Evolutionary conservation across 495 filamentous ascomycete species (phyloP).

Genomic region (Xylaria intraflava): DNA sequence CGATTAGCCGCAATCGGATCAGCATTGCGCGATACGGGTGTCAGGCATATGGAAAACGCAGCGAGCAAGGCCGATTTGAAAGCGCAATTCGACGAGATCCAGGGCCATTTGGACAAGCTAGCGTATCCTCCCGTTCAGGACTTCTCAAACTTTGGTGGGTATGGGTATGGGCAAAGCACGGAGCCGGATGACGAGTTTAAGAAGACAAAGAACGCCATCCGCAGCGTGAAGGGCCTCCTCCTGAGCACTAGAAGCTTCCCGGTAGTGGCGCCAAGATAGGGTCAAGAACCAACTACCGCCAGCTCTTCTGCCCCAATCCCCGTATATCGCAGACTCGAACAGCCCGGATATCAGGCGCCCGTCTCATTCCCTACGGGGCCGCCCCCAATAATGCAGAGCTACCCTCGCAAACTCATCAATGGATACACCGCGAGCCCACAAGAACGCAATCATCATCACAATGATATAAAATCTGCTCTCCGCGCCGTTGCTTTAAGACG

Average conservation of each 20-base stretch:
- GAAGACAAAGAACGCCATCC: conserved; percentile 73
- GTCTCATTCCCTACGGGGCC: not conserved
- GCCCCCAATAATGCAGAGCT: not conserved
- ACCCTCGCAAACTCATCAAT: not conserved
- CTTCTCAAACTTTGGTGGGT: conserved; percentile 26
- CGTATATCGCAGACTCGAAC: not conserved
- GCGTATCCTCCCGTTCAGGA: conserved; percentile 28
- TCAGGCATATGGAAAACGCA: conserved; percentile 33
- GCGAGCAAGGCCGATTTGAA: conserved; percentile 35
- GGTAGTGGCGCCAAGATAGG: conserved; percentile 22
- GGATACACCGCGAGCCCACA: not conserved
- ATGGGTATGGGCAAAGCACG: conserved; percentile 40
- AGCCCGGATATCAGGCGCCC: not conserved
- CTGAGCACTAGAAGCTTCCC: conserved; percentile 68
- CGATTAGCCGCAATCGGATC: conserved; percentile 31
- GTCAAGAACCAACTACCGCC: not conserved
- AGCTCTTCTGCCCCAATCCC: not conserved
- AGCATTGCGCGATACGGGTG: conserved; percentile 50
- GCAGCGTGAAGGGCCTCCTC: conserved; percentile 88
- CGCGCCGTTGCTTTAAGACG: not conserved
- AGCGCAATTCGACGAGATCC: conserved; percentile 39
- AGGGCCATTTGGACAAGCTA: conserved; percentile 41
- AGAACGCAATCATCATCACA: not conserved
- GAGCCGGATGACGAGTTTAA: conserved; percentile 69
- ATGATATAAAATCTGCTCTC: not conserved